These are phyloP conservation scores for Sonneratia caseolaris DNA, from an alignment of 345 rosid genomes.

Conservation along the genomic window DNA sequence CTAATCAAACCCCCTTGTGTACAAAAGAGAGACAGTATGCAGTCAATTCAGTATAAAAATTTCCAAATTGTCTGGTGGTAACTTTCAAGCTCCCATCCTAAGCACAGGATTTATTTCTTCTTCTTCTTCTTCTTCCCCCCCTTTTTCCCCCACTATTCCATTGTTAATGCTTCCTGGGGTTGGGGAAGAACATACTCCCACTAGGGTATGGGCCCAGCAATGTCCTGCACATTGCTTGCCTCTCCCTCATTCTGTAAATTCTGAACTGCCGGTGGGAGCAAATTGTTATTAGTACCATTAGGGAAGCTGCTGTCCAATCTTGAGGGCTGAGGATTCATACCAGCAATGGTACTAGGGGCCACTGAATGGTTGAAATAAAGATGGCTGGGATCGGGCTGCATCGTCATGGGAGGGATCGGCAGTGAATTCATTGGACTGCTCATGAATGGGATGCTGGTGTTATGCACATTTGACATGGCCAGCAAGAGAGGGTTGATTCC, in stretches of 20 bases:
- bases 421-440: constrained; percentile 23
- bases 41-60: background rate
- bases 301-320: constrained; percentile 22
- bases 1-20: background rate
- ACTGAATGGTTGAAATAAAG: constrained; percentile 35
- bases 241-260: constrained; percentile 11
- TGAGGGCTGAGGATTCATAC: constrained; percentile 24
- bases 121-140: too few species aligned
- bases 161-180: constrained; percentile 5
- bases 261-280: constrained; percentile 13
- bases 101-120: background rate
- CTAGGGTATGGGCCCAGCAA: constrained; percentile 13
- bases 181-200: constrained; percentile 17
- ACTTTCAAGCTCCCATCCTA: background rate
- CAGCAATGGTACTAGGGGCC: constrained; percentile 4
- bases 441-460: constrained; percentile 30
- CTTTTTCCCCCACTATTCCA: background rate
- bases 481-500: constrained; percentile 70
- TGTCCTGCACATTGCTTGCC: constrained; percentile 16
- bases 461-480: constrained; percentile 39
- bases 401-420: constrained; percentile 14
- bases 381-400: constrained; percentile 29
- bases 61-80: background rate
- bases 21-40: background rate
- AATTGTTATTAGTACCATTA: constrained; percentile 1